Evolutionary conservation across 2,329 filamentous ascomycete genomes (phyloP), one percentile per base, ranked within the genome.

Genomic region (Cladosporium oxysporum): DNA sequence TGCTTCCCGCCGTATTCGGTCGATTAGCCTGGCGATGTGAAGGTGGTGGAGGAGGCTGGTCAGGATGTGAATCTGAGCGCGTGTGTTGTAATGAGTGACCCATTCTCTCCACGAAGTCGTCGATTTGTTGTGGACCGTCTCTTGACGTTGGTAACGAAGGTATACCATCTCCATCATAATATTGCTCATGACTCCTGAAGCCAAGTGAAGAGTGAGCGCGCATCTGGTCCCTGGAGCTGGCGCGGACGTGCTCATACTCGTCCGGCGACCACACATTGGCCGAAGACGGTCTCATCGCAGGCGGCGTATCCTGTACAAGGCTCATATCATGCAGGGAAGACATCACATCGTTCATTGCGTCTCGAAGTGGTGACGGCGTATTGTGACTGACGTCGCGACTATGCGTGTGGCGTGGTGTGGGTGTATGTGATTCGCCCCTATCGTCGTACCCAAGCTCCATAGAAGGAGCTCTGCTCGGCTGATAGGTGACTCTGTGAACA

Each of bases 311-410:
- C 33, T 69, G 84, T 50, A 86, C 82, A 71, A 89, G 83, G 21
- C 90, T 90, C 83, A 99, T 91, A 67, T 93, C 93, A 75, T 96
- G 90, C 52, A 99, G 80, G 65, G 95, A 96, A 70, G 95, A 92
- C 88, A 98, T 97, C 4, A 99, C 93, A 77, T 96, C 94, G 75
- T 98, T 94, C 93, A 99, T 99, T 1, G 95, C 95, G 77, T 93
- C 92, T 66, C 95, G 86, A 3, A 99, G 81, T 0, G 95, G 95
- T 2, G 95, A 98, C 1, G 95, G 95, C 0, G 95, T 99, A 73
- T 77, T 77, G 29, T 74, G 72, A 62, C 70, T 75, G 7, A 58
- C 69, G 8, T 69, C 72, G 84, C 86, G 87, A 12, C 37, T 44
- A 18, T 44, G 37, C 1, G 91, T 88, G 5, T 92, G 93, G 4